Percentiles rank a stretch among this genome's conserved stretches.
These are phyloP conservation scores for Trichoderma atrobrunneum DNA, from an alignment of 2,329 filamentous ascomycete species.

Conservation along the genomic window DNA sequence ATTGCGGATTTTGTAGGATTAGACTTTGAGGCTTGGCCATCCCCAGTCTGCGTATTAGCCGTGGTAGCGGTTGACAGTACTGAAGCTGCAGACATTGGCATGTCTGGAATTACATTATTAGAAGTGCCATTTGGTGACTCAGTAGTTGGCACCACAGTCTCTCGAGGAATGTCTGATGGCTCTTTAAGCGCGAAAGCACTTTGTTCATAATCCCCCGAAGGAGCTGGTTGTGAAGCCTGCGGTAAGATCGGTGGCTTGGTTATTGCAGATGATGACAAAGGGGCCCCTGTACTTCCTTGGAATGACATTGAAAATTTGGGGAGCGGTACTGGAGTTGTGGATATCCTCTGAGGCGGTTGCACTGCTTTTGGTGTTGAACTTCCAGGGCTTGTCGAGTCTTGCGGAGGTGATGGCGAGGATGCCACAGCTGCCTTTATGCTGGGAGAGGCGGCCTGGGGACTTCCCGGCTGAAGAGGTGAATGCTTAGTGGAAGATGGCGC, in stretches of 20 bases:
- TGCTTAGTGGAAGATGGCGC: constrained; percentile 21
- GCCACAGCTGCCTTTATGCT: constrained; percentile 17
- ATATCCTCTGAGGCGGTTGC: constrained; percentile 20
- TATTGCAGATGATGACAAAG: background rate
- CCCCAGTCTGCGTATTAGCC: background rate
- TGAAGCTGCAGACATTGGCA: background rate
- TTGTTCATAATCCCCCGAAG: background rate
- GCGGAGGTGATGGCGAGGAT: background rate
- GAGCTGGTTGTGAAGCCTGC: background rate
- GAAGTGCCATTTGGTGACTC: background rate
- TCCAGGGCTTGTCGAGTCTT: background rate
- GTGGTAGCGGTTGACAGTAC: background rate
- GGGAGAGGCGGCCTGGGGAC: constrained; percentile 2
- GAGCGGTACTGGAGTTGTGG: constrained; percentile 35
- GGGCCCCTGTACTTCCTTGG: background rate
- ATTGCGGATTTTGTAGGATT: background rate
- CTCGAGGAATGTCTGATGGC: background rate
- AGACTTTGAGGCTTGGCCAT: background rate
- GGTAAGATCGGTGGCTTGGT: background rate
- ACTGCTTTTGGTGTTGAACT: background rate
- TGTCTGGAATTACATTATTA: background rate
- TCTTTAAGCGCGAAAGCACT: background rate
- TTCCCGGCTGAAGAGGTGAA: constrained; percentile 18
- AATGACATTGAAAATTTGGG: constrained; percentile 26
- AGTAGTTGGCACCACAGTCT: background rate